Conservation (phyloP, 2,329 filamentous ascomycete species). For the Penicillium sp. region DNA sequence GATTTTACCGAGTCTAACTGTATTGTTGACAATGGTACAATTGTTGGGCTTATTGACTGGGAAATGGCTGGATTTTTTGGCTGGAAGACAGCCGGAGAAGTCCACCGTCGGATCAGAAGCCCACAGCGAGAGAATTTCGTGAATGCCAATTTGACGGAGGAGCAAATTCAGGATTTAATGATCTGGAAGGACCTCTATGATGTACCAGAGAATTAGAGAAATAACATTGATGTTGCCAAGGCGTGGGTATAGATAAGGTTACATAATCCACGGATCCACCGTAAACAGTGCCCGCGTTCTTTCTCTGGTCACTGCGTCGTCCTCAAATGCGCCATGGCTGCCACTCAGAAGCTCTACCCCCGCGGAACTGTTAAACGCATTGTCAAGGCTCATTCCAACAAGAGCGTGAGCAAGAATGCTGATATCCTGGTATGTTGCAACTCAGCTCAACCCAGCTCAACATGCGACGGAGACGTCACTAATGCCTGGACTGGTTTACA, state of each 20-base stretch:
- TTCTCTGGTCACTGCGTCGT: neutral
- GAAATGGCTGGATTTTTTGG: slow-evolving; percentile 44
- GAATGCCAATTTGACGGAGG: slow-evolving; percentile 17
- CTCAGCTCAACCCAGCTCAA: neutral
- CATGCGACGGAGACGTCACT: neutral
- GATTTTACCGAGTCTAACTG: slow-evolving; percentile 39
- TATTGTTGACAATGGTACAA: slow-evolving; percentile 41
- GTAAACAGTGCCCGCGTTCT: slow-evolving; percentile 11
- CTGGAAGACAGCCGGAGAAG: slow-evolving; percentile 27
- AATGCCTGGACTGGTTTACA: slow-evolving; percentile 36
- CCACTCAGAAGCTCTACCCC: slow-evolving; percentile 75
- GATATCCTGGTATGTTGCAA: slow-evolving; percentile 70
- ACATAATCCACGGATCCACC: neutral
- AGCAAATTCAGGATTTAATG: slow-evolving; percentile 15
- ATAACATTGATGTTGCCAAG: neutral
- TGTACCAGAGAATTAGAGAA: neutral
- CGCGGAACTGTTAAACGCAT: slow-evolving; percentile 85
- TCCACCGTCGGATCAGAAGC: slow-evolving; percentile 22
- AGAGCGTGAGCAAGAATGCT: slow-evolving; percentile 78
- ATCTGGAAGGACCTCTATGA: slow-evolving; percentile 24
- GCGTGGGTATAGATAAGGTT: neutral
- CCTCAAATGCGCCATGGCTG: slow-evolving; percentile 51
- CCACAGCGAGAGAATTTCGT: slow-evolving; percentile 25
- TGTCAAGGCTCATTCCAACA: slow-evolving; percentile 82
- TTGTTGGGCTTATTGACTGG: slow-evolving; percentile 43